Percentiles rank a stretch among this genome's conserved stretches.
phyloP scores from a whole-genome alignment of 495 filamentous ascomycete genomes.

The Neurospora sp. region DNA sequence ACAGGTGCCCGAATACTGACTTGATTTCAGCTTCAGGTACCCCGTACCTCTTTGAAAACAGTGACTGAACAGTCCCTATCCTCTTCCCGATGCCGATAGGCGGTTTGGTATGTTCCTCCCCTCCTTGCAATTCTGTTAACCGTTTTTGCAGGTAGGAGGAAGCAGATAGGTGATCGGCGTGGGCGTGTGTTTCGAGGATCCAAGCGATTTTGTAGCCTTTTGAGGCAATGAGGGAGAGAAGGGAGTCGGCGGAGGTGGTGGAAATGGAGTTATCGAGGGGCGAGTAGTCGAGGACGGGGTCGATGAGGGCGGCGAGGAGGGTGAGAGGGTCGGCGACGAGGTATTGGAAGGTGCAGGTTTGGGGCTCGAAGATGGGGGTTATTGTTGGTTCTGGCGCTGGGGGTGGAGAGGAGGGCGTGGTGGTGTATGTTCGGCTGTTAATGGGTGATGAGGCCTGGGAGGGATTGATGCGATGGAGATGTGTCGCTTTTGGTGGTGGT shows the following conservation, averaged over 20 bases:
- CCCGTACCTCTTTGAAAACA: conserved; percentile 39
- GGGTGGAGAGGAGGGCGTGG: background rate
- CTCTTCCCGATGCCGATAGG: conserved; percentile 44
- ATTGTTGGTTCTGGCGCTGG: conserved; percentile 10
- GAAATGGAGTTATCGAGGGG: conserved; percentile 32
- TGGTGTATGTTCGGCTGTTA: background rate
- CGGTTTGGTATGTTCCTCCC: conserved; percentile 11
- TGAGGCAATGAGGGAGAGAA: conserved; percentile 30
- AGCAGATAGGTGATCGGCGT: conserved; percentile 52
- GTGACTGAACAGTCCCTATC: conserved; percentile 40
- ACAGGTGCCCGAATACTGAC: conserved; percentile 39
- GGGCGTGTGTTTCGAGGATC: conserved; percentile 53
- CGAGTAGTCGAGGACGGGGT: conserved; percentile 50
- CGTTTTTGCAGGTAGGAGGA: conserved; percentile 40
- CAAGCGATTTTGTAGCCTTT: conserved; percentile 35
- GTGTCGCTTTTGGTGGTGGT: background rate
- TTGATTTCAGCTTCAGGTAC: conserved; percentile 30
- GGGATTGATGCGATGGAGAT: background rate
- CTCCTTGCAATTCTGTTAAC: conserved; percentile 18
- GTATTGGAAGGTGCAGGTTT: conserved; percentile 48
- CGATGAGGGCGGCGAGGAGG: conserved; percentile 41
- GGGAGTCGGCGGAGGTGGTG: conserved; percentile 37
- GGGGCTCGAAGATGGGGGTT: conserved; percentile 21
- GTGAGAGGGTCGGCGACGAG: conserved; percentile 43
- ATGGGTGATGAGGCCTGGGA: background rate